Percentiles rank a stretch among this genome's conserved stretches.
Conservation (phyloP, 1,139 yeast genomes). For the Eremothecium sinecaudum region DNA sequence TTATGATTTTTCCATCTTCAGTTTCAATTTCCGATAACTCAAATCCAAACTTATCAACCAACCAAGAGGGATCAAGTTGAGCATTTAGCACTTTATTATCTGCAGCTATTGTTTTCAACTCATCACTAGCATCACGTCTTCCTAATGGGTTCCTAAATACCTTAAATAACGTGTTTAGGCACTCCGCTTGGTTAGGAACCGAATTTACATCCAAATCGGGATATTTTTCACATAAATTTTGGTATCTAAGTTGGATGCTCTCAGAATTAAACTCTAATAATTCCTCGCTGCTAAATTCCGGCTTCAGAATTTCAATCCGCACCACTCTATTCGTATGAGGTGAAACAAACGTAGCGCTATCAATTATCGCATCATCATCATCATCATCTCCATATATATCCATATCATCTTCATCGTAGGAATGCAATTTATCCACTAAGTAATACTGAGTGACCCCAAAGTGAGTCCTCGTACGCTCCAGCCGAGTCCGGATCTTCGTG, state of each 20-base stretch:
- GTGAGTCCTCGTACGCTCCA: conserved; percentile 20
- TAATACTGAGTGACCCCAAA: conserved; percentile 30
- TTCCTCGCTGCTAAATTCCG: conserved; percentile 34
- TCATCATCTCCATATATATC: conserved; percentile 14
- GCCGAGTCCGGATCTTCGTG: conserved; percentile 28
- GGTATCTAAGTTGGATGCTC: conserved; percentile 34
- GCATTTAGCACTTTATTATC: conserved; percentile 43
- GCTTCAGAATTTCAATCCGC: conserved; percentile 36
- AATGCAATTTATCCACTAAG: conserved; percentile 30
- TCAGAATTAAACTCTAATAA: conserved; percentile 33
- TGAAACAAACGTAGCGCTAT: conserved; percentile 39
- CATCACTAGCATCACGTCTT: conserved; percentile 35
- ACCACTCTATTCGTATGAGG: conserved; percentile 36
- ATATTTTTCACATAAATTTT: conserved; percentile 25
- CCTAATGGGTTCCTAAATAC: conserved; percentile 55
- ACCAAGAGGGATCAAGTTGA: conserved; percentile 45
- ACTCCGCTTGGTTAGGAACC: conserved; percentile 44
- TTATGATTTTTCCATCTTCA: conserved; percentile 34
- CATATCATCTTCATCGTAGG: conserved; percentile 33
- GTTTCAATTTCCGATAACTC: conserved; percentile 22
- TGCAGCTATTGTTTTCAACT: conserved; percentile 44
- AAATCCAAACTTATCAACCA: conserved; percentile 39
- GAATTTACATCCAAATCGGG: conserved; percentile 23
- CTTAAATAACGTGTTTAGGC: conserved; percentile 48
- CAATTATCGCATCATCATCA: conserved; percentile 26